These are phyloP conservation scores for Aspergillus sp. DNA, from an alignment of 2,329 filamentous ascomycete species.

Conservation along the genomic window DNA sequence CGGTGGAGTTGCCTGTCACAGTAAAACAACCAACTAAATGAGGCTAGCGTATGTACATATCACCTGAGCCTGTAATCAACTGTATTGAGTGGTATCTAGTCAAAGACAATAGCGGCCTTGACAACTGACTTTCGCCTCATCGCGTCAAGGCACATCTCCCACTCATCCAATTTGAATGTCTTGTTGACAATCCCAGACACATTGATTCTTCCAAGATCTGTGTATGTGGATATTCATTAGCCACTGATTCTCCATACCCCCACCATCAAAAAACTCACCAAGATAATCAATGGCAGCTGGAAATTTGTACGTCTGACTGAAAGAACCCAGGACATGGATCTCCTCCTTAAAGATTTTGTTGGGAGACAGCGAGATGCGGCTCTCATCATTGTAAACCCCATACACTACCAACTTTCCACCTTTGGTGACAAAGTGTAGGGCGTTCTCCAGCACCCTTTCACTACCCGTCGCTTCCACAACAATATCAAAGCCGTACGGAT, in stretches of 20 bases:
- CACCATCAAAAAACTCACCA: constrained; percentile 28
- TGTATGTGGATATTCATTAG: background rate
- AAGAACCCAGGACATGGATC: constrained; percentile 72
- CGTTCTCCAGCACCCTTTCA: constrained; percentile 67
- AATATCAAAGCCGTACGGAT: constrained; percentile 74
- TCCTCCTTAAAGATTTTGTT: constrained; percentile 70
- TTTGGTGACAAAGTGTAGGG: constrained; percentile 70
- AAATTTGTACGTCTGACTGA: constrained; percentile 74
- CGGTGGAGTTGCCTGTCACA: no score
- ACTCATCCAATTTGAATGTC: constrained; percentile 70
- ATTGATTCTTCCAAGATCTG: constrained; percentile 28
- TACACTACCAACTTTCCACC: constrained; percentile 73
- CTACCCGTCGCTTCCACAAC: constrained; percentile 72
- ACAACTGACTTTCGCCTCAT: constrained; percentile 73
- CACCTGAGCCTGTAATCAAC: no score
- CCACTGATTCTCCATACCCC: no score
- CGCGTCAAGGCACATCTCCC: constrained; percentile 67
- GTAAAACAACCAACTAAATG: no score
- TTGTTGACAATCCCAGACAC: constrained; percentile 71
- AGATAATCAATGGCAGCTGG: constrained; percentile 59
- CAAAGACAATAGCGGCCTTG: constrained; percentile 72
- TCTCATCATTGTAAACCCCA: constrained; percentile 66
- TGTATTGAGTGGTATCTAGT: constrained; percentile 42
- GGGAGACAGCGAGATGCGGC: constrained; percentile 67
- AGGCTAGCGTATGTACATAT: no score